Conservation (phyloP, 83 land plant species). For the Isoetes engelmannii region DNA sequence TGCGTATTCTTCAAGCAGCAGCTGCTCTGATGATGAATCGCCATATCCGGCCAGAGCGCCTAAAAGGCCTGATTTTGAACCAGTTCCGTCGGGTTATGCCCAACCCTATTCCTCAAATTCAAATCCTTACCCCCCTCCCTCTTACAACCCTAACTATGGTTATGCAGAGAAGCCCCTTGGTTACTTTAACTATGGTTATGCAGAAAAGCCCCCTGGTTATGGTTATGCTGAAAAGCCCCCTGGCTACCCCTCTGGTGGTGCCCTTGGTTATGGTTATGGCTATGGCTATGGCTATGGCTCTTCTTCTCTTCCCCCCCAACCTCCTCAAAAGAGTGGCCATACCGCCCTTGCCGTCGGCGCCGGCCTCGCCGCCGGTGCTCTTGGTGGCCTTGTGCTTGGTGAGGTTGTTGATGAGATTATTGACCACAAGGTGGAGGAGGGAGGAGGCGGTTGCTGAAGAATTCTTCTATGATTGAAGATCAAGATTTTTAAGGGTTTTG, state of each 20-base stretch:
- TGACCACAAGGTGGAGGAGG: background rate
- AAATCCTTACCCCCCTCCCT: background rate
- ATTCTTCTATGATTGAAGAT: background rate
- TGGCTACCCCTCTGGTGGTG: background rate
- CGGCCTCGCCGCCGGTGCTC: constrained; percentile 7
- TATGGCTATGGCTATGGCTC: background rate
- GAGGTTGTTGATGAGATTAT: constrained; percentile 5
- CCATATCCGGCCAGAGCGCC: background rate
- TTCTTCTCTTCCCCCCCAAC: background rate
- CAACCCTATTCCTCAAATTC: background rate
- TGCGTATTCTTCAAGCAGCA: background rate
- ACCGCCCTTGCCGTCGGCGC: background rate
- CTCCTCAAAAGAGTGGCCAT: background rate
- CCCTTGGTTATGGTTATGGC: background rate
- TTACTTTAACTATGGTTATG: background rate
- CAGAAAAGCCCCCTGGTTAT: background rate
- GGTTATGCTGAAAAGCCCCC: background rate
- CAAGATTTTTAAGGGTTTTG: background rate
- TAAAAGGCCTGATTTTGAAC: background rate
- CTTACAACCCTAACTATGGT: background rate
- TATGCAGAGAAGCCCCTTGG: background rate
- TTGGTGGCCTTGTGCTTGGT: constrained; percentile 7
- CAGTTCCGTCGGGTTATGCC: background rate
- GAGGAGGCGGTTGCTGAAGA: background rate
- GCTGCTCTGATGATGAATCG: background rate